phyloP scores from a whole-genome alignment of 106 monocot genomes.

The Gastrodia elata region DNA sequence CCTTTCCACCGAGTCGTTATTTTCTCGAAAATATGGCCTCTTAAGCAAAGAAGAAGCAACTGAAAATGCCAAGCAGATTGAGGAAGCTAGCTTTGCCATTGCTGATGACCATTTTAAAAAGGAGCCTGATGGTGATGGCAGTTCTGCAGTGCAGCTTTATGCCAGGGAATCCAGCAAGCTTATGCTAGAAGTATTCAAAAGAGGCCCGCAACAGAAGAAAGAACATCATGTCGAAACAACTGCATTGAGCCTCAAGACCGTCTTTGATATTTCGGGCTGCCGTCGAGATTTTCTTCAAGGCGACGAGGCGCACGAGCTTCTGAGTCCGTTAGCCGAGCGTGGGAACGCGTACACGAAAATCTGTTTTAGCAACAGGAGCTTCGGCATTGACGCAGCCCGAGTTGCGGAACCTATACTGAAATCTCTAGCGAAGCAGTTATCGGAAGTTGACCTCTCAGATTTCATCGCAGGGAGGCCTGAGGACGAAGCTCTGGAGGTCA shows the following conservation, averaged over 20 bases:
- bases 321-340: conserved; percentile 43
- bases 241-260: conserved; percentile 3
- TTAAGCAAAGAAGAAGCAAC: conserved; percentile 65
- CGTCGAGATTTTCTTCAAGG: conserved; percentile 64
- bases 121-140: conserved; percentile 94
- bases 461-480: conserved; percentile 78
- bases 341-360: conserved; percentile 60
- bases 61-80: conserved; percentile 56
- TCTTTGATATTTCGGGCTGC: conserved; percentile 83
- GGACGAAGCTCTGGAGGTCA: conserved; percentile 97
- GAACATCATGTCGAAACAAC: conserved; percentile 1
- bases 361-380: conserved; percentile 87
- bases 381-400: conserved; percentile 65
- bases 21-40: conserved; percentile 77
- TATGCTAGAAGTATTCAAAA: conserved; percentile 77
- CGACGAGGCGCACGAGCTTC: conserved; percentile 61
- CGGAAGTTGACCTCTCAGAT: conserved; percentile 77
- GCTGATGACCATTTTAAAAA: conserved; percentile 58
- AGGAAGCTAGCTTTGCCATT: conserved; percentile 49
- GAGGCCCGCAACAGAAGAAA: conserved; percentile 43
- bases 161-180: conserved; percentile 88
- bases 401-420: conserved; percentile 64
- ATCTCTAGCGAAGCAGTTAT: conserved; percentile 54
- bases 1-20: conserved; percentile 71
- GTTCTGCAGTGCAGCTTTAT: conserved; percentile 86